A percentile compares a stretch with the other conserved stretches of the same genome.
Conservation (phyloP, 805 yeast genomes). For the Yarrowia keelungensis region DNA sequence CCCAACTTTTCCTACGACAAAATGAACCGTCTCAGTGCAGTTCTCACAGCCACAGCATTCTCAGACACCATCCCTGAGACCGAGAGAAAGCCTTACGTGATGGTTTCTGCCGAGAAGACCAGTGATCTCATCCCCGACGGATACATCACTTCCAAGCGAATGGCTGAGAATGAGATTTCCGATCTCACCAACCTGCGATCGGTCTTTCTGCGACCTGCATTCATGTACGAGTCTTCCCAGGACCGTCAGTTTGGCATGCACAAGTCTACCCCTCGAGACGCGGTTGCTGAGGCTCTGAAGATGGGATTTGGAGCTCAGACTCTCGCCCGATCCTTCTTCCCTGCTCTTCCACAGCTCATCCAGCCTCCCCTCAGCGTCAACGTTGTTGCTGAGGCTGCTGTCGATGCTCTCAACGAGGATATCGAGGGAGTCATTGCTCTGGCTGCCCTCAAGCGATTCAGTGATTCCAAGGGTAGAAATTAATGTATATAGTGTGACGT, state of each 20-base stretch:
- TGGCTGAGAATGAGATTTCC: conserved; percentile 64
- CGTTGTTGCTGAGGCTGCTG: conserved; percentile 65
- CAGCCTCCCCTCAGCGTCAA: conserved; percentile 55
- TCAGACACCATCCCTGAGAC: conserved; percentile 44
- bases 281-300: conserved; percentile 55
- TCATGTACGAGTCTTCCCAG: conserved; percentile 69
- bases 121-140: conserved; percentile 72
- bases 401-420: conserved; percentile 61
- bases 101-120: conserved; percentile 80
- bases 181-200: conserved; percentile 60
- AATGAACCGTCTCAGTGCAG: conserved; percentile 73
- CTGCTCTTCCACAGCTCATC: conserved; percentile 45
- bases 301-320: conserved; percentile 51
- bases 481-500: conserved; percentile 12
- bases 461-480: conserved; percentile 19
- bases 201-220: conserved; percentile 78
- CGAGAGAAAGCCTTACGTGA: conserved; percentile 60
- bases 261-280: conserved; percentile 49
- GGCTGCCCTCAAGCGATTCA: conserved; percentile 51
- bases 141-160: conserved; percentile 77
- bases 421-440: conserved; percentile 66
- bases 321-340: conserved; percentile 46
- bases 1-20: conserved; percentile 62
- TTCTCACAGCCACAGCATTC: conserved; percentile 65
- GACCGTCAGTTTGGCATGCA: conserved; percentile 40